These are phyloP conservation scores for Cladosporium phlei DNA, from an alignment of 2,329 filamentous ascomycete genomes.

Conservation along the genomic window DNA sequence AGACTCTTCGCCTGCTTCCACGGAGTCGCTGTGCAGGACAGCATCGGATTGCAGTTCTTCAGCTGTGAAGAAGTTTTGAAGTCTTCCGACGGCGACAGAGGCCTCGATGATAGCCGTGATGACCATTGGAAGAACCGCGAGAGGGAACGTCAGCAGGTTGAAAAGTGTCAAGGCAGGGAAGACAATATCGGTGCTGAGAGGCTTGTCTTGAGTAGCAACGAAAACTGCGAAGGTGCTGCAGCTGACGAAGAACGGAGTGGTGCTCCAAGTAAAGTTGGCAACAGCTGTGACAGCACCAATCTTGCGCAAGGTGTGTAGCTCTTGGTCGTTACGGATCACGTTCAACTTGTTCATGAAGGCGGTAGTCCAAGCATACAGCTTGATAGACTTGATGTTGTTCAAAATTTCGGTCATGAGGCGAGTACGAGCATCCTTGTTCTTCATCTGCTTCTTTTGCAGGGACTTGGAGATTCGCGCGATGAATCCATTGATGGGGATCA, in stretches of 20 bases:
- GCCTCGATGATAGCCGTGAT: constrained; percentile 96
- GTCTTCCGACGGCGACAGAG: constrained; percentile 79
- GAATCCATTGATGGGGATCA: constrained; percentile 92
- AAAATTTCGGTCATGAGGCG: constrained; percentile 94
- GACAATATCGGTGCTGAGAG: constrained; percentile 88
- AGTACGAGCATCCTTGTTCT: constrained; percentile 93
- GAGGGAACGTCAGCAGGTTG: constrained; percentile 91
- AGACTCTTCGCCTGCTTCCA: constrained; percentile 77
- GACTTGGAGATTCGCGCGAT: constrained; percentile 92
- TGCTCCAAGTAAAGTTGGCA: constrained; percentile 97
- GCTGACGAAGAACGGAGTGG: constrained; percentile 93
- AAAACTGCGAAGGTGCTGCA: constrained; percentile 95
- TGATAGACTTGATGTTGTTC: constrained; percentile 99
- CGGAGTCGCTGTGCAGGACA: constrained; percentile 62
- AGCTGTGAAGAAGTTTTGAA: constrained; percentile 78
- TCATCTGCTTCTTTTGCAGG: constrained; percentile 95
- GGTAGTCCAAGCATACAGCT: constrained; percentile 94
- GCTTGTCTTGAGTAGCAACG: constrained; percentile 73
- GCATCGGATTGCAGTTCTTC: constrained; percentile 89
- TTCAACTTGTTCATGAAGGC: constrained; percentile 98
- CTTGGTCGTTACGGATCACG: constrained; percentile 89
- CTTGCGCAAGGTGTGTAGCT: constrained; percentile 90
- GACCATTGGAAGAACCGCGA: constrained; percentile 93
- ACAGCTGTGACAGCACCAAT: constrained; percentile 92
- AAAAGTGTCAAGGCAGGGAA: constrained; percentile 91